These are phyloP conservation scores for Termitomyces sp. DNA, from an alignment of 768 basidiomycete species.

Conservation along the genomic window DNA sequence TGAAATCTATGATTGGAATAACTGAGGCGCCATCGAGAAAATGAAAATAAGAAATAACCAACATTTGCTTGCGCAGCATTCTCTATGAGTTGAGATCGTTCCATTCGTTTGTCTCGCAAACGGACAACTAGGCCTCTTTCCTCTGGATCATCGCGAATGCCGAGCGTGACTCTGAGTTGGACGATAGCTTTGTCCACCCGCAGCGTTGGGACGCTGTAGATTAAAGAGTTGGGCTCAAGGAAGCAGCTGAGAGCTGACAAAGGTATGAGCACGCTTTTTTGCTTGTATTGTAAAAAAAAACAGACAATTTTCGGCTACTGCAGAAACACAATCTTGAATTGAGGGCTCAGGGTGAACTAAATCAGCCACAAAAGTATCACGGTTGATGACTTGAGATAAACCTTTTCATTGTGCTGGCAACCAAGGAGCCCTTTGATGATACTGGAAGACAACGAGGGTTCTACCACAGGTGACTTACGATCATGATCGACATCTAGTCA, in stretches of 20 bases:
- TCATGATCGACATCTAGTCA: not conserved
- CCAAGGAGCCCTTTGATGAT: conserved; percentile 58
- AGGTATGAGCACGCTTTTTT: not conserved
- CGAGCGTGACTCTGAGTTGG: conserved; percentile 32
- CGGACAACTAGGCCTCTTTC: conserved; percentile 34
- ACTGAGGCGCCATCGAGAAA: not conserved
- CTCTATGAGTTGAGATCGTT: conserved; percentile 38
- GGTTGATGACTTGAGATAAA: conserved; percentile 16
- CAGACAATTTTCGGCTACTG: conserved; percentile 60
- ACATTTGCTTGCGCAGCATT: conserved; percentile 40
- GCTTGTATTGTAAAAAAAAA: conserved; percentile 9
- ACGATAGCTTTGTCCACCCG: conserved; percentile 32
- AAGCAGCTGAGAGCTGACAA: conserved; percentile 54
- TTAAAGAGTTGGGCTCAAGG: conserved; percentile 52
- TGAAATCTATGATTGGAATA: conserved; percentile 18
- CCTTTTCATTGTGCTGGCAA: conserved; percentile 86
- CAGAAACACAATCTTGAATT: conserved; percentile 65
- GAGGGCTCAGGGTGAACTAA: conserved; percentile 45
- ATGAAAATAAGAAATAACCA: conserved; percentile 15
- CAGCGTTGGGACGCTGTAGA: conserved; percentile 47
- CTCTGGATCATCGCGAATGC: conserved; percentile 19
- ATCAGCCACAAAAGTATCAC: not conserved
- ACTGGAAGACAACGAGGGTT: conserved; percentile 58
- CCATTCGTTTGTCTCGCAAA: conserved; percentile 39
- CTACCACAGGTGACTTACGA: conserved; percentile 26